phyloP scores from a whole-genome alignment of 495 filamentous ascomycete species.

The Viridothelium virens region DNA sequence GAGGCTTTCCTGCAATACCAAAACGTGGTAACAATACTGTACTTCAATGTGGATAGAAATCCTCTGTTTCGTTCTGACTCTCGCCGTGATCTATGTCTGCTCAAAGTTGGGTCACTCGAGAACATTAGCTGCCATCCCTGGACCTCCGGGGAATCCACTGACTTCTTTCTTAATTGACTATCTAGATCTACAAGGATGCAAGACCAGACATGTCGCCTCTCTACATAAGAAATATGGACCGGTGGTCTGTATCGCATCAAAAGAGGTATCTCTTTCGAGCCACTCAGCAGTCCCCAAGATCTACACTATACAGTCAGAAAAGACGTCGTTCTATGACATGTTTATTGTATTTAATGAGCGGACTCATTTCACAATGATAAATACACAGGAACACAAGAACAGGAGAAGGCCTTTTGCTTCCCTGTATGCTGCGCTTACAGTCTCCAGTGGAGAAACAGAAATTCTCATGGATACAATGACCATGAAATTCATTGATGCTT shows the following conservation, averaged over 20 bases:
- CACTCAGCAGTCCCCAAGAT: background rate
- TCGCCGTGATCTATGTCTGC: no score
- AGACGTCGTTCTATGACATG: background rate
- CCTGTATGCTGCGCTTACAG: background rate
- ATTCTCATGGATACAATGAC: background rate
- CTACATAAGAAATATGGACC: background rate
- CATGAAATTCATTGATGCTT: background rate
- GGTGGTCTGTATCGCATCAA: background rate
- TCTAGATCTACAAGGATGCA: background rate
- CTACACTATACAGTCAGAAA: background rate
- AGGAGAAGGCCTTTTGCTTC: background rate
- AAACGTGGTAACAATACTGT: no score
- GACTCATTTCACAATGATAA: background rate
- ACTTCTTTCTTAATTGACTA: background rate
- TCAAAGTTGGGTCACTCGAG: background rate
- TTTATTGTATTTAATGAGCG: background rate
- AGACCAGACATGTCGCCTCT: background rate
- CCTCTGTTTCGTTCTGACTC: no score
- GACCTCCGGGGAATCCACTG: background rate
- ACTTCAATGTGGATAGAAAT: no score
- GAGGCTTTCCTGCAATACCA: no score
- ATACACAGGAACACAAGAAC: background rate
- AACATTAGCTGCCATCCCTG: background rate
- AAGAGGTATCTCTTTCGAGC: background rate
- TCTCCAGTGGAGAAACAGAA: background rate